Evolutionary conservation across 371 early-diverging fungal species (phyloP).

Genomic region (Syncephalastrum racemosum): DNA sequence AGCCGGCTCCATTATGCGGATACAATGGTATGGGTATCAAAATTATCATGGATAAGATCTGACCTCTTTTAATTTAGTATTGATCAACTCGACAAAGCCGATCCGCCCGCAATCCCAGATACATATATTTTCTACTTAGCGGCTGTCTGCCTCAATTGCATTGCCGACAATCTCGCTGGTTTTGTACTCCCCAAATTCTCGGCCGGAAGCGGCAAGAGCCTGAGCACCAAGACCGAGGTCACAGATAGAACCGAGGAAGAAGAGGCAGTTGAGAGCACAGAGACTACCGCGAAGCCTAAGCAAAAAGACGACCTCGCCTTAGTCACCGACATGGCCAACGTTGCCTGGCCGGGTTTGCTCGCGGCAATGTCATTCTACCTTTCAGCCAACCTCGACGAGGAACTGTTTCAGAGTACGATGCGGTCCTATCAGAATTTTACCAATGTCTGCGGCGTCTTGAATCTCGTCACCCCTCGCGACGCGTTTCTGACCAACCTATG

Average conservation of each 20-base stretch:
- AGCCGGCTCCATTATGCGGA: conserved; percentile 61
- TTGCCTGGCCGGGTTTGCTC: conserved; percentile 83
- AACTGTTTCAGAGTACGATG: conserved; percentile 74
- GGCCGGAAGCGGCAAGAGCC: conserved; percentile 21
- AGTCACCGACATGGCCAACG: conserved; percentile 78
- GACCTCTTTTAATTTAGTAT: conserved; percentile 42
- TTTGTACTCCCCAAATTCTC: conserved; percentile 67
- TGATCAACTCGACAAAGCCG: conserved; percentile 91
- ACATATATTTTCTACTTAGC: conserved; percentile 84
- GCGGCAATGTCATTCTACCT: conserved; percentile 79
- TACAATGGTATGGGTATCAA: conserved; percentile 64
- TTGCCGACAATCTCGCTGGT: conserved; percentile 73
- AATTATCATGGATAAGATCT: background rate
- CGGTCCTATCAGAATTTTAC: conserved; percentile 78
- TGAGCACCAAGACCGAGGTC: conserved; percentile 2
- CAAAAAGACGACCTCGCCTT: conserved; percentile 63
- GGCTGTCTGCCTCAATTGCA: conserved; percentile 62
- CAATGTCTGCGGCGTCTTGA: conserved; percentile 82
- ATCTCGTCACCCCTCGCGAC: conserved; percentile 78
- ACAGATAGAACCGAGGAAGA: conserved; percentile 5
- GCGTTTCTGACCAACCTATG: conserved; percentile 85
- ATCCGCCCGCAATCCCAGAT: conserved; percentile 87
- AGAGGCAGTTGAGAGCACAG: background rate
- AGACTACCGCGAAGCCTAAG: background rate
- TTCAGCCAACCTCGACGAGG: conserved; percentile 80